Percentiles rank a stretch among this genome's conserved stretches.
Evolutionary conservation across 768 basidiomycete genomes (phyloP).

Genomic region (Kwoniella botswanensis): DNA sequence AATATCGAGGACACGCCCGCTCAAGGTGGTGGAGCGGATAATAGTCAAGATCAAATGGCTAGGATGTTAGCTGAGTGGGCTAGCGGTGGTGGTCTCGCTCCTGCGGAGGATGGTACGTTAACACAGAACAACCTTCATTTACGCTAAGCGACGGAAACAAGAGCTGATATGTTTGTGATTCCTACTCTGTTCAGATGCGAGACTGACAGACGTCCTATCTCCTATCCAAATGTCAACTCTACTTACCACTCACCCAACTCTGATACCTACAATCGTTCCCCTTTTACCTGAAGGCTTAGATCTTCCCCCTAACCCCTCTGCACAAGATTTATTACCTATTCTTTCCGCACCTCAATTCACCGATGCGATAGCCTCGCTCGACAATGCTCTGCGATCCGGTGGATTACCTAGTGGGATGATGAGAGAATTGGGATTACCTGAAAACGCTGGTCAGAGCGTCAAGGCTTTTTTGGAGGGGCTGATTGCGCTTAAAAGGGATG

Average conservation of each 20-base stretch:
- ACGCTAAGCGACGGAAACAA: background rate
- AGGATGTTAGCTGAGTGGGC: constrained; percentile 46
- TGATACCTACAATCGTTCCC: constrained; percentile 74
- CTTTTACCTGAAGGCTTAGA: constrained; percentile 81
- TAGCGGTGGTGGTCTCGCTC: constrained; percentile 36
- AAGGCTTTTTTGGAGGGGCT: constrained; percentile 80
- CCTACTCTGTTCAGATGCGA: constrained; percentile 29
- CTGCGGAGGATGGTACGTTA: constrained; percentile 21
- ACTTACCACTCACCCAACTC: constrained; percentile 66
- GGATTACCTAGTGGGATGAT: constrained; percentile 73
- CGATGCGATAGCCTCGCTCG: constrained; percentile 75
- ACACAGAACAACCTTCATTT: no score
- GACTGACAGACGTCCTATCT: constrained; percentile 52
- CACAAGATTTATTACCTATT: constrained; percentile 73
- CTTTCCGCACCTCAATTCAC: constrained; percentile 85
- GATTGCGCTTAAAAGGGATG: constrained; percentile 69
- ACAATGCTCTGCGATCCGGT: constrained; percentile 82
- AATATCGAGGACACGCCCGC: constrained; percentile 19
- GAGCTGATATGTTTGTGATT: background rate
- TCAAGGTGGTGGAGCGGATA: background rate
- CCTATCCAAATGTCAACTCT: constrained; percentile 61
- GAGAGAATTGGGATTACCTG: constrained; percentile 77
- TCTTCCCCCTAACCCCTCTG: constrained; percentile 64
- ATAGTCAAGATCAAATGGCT: constrained; percentile 44
- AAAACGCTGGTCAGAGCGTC: constrained; percentile 79